A percentile compares a stretch with the other conserved stretches of the same genome.
Evolutionary conservation across 2,329 filamentous ascomycete genomes (phyloP).

Genomic region (Harringtonia aguacate): DNA sequence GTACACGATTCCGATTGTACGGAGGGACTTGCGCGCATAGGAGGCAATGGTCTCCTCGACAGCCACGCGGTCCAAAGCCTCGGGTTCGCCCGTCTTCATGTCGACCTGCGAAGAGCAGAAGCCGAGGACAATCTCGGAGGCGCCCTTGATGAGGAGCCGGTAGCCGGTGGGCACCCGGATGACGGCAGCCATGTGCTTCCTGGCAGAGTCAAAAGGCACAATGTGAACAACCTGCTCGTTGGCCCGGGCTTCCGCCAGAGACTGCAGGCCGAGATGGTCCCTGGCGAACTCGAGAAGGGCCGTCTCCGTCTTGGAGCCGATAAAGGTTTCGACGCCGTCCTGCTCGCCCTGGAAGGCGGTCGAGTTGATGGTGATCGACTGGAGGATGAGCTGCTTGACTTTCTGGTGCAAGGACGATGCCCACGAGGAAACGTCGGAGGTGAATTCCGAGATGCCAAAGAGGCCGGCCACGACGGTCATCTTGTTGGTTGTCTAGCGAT

Average conservation of each 20-base stretch:
- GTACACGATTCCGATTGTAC: conserved; percentile 77
- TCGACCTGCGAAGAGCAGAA: conserved; percentile 41
- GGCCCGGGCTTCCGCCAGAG: conserved; percentile 50
- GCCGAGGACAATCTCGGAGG: conserved; percentile 51
- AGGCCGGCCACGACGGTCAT: background rate
- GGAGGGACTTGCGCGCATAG: conserved; percentile 70
- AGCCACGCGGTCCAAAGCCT: conserved; percentile 32
- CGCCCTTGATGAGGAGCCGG: conserved; percentile 52
- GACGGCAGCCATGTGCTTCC: conserved; percentile 61
- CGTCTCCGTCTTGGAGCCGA: conserved; percentile 71
- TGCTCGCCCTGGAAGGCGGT: conserved; percentile 68
- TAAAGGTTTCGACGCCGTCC: conserved; percentile 53
- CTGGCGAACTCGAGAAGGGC: conserved; percentile 59
- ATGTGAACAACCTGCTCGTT: conserved; percentile 45
- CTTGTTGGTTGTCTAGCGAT: background rate
- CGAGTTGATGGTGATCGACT: conserved; percentile 56
- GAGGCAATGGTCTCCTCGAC: conserved; percentile 55
- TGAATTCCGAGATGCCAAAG: conserved; percentile 8
- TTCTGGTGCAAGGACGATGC: conserved; percentile 30
- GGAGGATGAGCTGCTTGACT: conserved; percentile 42
- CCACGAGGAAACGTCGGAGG: conserved; percentile 31
- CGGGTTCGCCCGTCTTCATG: conserved; percentile 34
- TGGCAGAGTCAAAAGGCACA: conserved; percentile 64
- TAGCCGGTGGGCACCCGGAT: conserved; percentile 38
- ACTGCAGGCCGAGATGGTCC: conserved; percentile 56